Base-by-base conservation (phyloP, 352 stramenopile species). In the Phytophthora pistaciae region DNA sequence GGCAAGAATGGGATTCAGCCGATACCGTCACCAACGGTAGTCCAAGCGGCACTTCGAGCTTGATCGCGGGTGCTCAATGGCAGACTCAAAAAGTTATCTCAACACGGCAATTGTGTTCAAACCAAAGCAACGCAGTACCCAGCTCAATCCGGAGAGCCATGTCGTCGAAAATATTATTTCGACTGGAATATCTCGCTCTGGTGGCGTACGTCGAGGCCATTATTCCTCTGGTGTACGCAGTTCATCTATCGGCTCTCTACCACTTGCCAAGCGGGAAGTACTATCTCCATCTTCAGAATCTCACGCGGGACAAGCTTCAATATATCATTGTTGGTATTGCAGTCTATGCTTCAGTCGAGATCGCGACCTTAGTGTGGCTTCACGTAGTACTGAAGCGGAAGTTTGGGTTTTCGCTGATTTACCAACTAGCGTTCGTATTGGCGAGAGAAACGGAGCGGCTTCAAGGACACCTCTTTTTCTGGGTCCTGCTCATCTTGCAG, bases 211-310 rank as follows among this genome's bases (percentile, higher is more conserved):
- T 33, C 14, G 49, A 56, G 21, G 16, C 10, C 38, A 46, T 46
- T n/a, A 33, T 33, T n/a, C 49, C 49, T 20, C 16, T 56, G 21
- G 11, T 56, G 31, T 56, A 56, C 49, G 49, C 49, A 27, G 38
- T 38, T 13, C 14, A 62, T 16, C 14, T 62, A 23, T 54, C 16
- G 13, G 29, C 52, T 38, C 16, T 62, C 21, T 52, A 14, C 14
- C 20, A 38, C 11, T 21, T 62, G 7, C 56, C 56, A 52, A 62
- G 21, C n/a, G 44, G 11, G 18, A 62, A 62, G 23, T 53, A 62
- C 52, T 62, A 53, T 53, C 36, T 20, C 16, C 56, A 54, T 16
- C n/a, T 23, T 23, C 20, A 23, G 4, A 16, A 14, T 21, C 38
- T 52, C n/a, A 62, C 20, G 3, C 2, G 13, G 3, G 21, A 62